Evolutionary conservation across 768 basidiomycete species (phyloP).

Genomic region (Rubroboletus satanas): DNA sequence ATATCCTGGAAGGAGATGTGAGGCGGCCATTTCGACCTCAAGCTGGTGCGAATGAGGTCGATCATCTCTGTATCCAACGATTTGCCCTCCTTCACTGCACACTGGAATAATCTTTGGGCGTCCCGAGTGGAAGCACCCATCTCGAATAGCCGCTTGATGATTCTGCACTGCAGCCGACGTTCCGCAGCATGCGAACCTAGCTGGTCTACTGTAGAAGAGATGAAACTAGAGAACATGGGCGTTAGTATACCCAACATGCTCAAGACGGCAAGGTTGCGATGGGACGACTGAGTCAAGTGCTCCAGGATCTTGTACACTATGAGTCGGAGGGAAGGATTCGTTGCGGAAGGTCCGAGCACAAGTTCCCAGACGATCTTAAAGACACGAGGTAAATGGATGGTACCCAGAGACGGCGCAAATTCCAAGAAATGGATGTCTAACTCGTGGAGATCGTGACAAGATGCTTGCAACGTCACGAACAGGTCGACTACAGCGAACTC

Average conservation of each 20-base stretch:
- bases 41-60: slow-evolving; percentile 64
- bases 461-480: slow-evolving; percentile 45
- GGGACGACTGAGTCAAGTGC: slow-evolving; percentile 52
- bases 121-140: slow-evolving; percentile 68
- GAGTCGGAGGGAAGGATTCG: slow-evolving; percentile 45
- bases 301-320: slow-evolving; percentile 61
- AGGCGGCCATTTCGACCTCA: slow-evolving; percentile 74
- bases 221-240: slow-evolving; percentile 39
- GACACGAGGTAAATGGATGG: slow-evolving; percentile 57
- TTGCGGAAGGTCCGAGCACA: slow-evolving; percentile 33
- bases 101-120: slow-evolving; percentile 60
- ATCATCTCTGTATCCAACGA: slow-evolving; percentile 60
- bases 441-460: slow-evolving; percentile 38
- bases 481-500: slow-evolving; percentile 56
- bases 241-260: slow-evolving; percentile 54
- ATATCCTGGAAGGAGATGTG: slow-evolving; percentile 67
- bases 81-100: slow-evolving; percentile 45
- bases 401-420: slow-evolving; percentile 37
- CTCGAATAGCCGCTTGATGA: slow-evolving; percentile 66
- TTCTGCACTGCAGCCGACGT: slow-evolving; percentile 54
- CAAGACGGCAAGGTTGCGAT: slow-evolving; percentile 68
- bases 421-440: slow-evolving; percentile 42
- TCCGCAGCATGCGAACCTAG: slow-evolving; percentile 31
- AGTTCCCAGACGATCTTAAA: slow-evolving; percentile 58
- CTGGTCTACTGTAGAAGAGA: slow-evolving; percentile 21